Percentiles rank a stretch among this genome's conserved stretches.
Evolutionary conservation across 1,139 yeast genomes (phyloP).

Genomic region (Zhuliangozyma blackwelliae): DNA sequence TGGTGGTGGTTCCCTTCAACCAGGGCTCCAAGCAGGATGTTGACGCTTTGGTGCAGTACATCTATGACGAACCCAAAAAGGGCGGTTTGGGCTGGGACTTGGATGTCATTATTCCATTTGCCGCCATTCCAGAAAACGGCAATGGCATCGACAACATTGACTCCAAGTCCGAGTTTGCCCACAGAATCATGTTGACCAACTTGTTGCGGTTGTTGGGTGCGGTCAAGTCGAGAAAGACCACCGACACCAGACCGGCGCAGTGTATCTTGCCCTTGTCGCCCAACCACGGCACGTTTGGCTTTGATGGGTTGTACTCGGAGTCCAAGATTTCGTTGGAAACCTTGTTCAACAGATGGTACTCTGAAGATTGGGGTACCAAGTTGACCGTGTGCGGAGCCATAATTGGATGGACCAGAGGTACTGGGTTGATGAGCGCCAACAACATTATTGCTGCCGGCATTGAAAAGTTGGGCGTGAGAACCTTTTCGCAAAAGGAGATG

Average conservation of each 20-base stretch:
- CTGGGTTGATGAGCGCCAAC: constrained; percentile 97
- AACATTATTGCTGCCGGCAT: constrained; percentile 97
- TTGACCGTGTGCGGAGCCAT: constrained; percentile 97
- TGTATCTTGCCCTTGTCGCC: constrained; percentile 95
- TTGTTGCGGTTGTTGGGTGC: constrained; percentile 87
- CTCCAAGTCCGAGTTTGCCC: constrained; percentile 95
- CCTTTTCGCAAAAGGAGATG: constrained; percentile 98
- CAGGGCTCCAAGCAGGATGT: constrained; percentile 97
- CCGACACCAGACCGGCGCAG: constrained; percentile 97
- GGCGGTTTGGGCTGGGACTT: constrained; percentile 98
- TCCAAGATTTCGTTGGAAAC: constrained; percentile 94
- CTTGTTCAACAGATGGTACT: constrained; percentile 96
- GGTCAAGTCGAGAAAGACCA: constrained; percentile 78
- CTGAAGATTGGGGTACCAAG: constrained; percentile 94
- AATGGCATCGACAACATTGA: constrained; percentile 90
- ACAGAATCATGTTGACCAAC: constrained; percentile 96
- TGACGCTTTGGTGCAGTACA: constrained; percentile 76
- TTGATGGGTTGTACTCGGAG: constrained; percentile 96
- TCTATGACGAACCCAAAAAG: constrained; percentile 74
- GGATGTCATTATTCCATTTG: constrained; percentile 94
- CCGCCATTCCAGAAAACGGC: constrained; percentile 98
- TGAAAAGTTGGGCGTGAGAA: constrained; percentile 92
- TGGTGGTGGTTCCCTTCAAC: constrained; percentile 96
- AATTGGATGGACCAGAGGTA: constrained; percentile 99
- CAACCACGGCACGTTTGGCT: constrained; percentile 97